Evolutionary conservation across 257 asterid species (phyloP).

Genomic region (Solanum arcanum): DNA sequence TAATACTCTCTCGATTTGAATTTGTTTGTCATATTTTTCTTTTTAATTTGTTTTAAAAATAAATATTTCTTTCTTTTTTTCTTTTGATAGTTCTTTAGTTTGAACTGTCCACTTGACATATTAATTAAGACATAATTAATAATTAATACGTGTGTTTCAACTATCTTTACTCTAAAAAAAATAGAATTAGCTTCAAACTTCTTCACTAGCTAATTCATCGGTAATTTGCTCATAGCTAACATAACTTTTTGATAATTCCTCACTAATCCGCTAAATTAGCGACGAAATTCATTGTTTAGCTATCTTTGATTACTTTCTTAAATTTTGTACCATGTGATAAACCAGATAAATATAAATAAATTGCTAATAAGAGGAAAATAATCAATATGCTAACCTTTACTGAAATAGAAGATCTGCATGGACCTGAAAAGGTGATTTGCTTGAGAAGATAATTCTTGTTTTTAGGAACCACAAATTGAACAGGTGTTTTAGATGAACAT

Average conservation of each 20-base stretch:
- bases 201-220: not conserved
- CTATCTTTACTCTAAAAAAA: not conserved
- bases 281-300: not conserved
- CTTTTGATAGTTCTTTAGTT: not conserved
- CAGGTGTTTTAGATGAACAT: slow-evolving; percentile 15
- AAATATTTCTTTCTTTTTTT: not conserved
- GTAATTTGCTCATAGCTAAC: not conserved
- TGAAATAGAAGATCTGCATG: slow-evolving; percentile 24
- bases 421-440: slow-evolving; percentile 21
- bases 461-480: slow-evolving; percentile 5
- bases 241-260: not conserved
- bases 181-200: not conserved
- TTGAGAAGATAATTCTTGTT: slow-evolving; percentile 21
- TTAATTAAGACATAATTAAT: not conserved
- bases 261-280: not conserved
- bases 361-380: not conserved
- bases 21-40: not conserved
- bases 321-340: not conserved
- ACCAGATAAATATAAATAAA: not conserved
- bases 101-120: not conserved
- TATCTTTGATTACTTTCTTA: not conserved
- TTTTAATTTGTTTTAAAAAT: not conserved
- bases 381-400: slow-evolving; percentile 11
- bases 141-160: not conserved
- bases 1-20: not conserved